A percentile compares a stretch with the other conserved stretches of the same genome.
These are phyloP conservation scores for Suhomyces panamericanus DNA, from an alignment of 1,139 yeast genomes.

Conservation along the genomic window DNA sequence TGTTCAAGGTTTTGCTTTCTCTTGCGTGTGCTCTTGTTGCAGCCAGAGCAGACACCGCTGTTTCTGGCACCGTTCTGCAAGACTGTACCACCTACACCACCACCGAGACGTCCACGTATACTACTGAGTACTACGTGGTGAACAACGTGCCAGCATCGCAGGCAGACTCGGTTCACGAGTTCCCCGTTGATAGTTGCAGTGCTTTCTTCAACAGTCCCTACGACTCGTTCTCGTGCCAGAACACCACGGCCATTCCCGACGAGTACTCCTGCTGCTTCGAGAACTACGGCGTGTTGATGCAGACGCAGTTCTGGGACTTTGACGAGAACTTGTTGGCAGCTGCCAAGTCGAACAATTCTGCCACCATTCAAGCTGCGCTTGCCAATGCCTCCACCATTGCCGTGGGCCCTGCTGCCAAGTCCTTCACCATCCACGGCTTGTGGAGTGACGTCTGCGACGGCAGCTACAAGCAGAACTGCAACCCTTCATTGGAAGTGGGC, in stretches of 20 bases:
- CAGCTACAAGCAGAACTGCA: slow-evolving; percentile 34
- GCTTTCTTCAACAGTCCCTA: slow-evolving; percentile 14
- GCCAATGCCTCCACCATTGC: slow-evolving; percentile 8
- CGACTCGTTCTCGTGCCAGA: slow-evolving; percentile 30
- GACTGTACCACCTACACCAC: slow-evolving; percentile 15
- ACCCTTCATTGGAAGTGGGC: slow-evolving; percentile 30
- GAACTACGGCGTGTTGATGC: slow-evolving; percentile 36
- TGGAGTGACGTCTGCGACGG: slow-evolving; percentile 46
- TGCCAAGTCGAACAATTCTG: slow-evolving; percentile 15
- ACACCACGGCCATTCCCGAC: slow-evolving; percentile 25
- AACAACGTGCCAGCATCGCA: slow-evolving; percentile 15
- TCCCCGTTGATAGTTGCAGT: slow-evolving; percentile 17
- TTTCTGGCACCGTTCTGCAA: neutral
- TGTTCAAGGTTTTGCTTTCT: slow-evolving; percentile 11
- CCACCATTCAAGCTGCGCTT: slow-evolving; percentile 12
- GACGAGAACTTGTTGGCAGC: slow-evolving; percentile 24
- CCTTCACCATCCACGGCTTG: slow-evolving; percentile 45
- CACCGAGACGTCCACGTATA: slow-evolving; percentile 10
- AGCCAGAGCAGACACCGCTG: slow-evolving; percentile 5
- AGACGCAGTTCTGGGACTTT: slow-evolving; percentile 46
- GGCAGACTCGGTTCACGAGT: slow-evolving; percentile 14
- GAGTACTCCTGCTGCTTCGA: slow-evolving; percentile 37
- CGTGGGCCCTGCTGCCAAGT: slow-evolving; percentile 17
- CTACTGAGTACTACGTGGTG: slow-evolving; percentile 14
- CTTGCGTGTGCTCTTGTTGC: slow-evolving; percentile 7